Evolutionary conservation across 2,329 filamentous ascomycete genomes (phyloP), one percentile per base, ranked within the genome.

Genomic region (Alternaria arborescens): DNA sequence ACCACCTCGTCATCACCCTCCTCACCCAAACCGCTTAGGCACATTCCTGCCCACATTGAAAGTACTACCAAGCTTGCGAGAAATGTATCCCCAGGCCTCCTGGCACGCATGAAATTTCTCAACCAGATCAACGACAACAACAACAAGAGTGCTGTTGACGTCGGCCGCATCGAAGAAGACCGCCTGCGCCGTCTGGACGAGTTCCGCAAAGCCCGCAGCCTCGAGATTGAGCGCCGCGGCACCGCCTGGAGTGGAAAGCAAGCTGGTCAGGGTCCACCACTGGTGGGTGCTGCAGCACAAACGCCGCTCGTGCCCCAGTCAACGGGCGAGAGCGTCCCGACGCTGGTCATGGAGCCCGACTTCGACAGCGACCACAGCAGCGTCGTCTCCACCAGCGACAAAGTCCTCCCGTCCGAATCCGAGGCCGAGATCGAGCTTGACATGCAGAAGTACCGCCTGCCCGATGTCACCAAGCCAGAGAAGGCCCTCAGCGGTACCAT

Each of bases 371-470:
- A 83, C 67, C 75, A 75, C 55, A 82, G 80, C 60, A 82, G 80
- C 64, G 76, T 83, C 69, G 77, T 83, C 54, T 82, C 79, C 74
- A 84, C 86, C 74, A 85, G 86, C 75, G 82, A 84, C 70, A 82
- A 83, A 65, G 81, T 88, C 55, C 79, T 82, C 52, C 80, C 83
- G n/a, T 81, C 80, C 30, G 82, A 83, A 64, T 80, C 77, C 8
- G 80, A 89, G 84, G 76, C 81, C 30, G 72, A 71, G 34, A 68
- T 72, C 22, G 72, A 71, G 51, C 68, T 72, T 50, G 90, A 93
- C 79, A 89, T 87, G 58, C 86, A 90, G 74, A 92, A 93, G 78
- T 93, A 92, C 75, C 86, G 88, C 44, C 80, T 92, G 75, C 89
- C 90, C 57, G 90, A 93, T 77, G 88, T 79, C 84, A 87, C 78